phyloP scores from a whole-genome alignment of 805 yeast species.

The Nakazawaea holstii region DNA sequence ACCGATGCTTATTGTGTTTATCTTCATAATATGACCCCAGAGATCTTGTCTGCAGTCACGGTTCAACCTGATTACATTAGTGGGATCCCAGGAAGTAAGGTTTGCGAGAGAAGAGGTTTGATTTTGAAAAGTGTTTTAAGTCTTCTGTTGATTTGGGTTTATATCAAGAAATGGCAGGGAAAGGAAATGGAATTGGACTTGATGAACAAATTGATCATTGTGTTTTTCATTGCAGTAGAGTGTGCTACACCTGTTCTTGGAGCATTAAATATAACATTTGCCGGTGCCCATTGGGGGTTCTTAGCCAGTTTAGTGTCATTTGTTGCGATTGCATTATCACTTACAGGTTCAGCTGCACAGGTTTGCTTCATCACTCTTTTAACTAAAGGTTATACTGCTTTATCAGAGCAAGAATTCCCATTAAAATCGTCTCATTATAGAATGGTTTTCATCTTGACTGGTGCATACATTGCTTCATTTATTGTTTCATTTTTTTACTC shows the following conservation, averaged over 20 bases:
- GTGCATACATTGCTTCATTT: neutral
- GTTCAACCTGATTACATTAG: neutral
- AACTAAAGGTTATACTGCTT: conserved; percentile 3
- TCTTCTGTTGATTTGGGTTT: neutral
- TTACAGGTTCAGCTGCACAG: neutral
- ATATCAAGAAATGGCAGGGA: conserved; percentile 2
- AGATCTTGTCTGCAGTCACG: neutral
- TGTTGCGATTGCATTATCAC: neutral
- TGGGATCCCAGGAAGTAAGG: neutral
- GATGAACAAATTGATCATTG: neutral
- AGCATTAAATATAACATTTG: neutral
- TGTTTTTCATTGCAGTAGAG: neutral
- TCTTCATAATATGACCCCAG: neutral
- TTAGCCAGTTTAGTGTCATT: neutral
- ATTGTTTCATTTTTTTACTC: neutral
- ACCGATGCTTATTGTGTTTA: conserved; percentile 2
- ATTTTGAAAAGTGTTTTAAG: neutral
- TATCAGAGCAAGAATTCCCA: conserved; percentile 5
- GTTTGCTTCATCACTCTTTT: neutral
- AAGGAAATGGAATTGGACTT: conserved; percentile 5
- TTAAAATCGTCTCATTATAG: conserved; percentile 3
- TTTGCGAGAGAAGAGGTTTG: neutral
- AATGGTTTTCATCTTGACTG: neutral
- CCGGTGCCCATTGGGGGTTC: neutral
- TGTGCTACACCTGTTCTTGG: neutral